phyloP scores from a whole-genome alignment of 257 asterid genomes.

The Nicotiana benthamiana region DNA sequence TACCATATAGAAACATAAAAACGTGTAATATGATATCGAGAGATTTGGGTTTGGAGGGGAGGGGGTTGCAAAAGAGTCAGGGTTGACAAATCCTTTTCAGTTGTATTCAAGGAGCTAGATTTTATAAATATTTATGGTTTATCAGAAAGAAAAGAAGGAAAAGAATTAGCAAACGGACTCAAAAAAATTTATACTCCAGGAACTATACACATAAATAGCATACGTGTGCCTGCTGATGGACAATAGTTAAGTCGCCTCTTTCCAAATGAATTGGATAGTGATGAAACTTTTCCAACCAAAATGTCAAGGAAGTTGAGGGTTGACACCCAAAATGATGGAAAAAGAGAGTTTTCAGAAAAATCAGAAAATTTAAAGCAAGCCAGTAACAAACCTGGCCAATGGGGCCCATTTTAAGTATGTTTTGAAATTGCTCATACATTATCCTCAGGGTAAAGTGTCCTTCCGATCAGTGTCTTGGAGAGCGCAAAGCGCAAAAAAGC shows the following conservation, averaged over 20 bases:
- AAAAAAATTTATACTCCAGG: background rate
- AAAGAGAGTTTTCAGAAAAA: background rate
- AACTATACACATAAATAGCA: background rate
- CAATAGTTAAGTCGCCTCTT: background rate
- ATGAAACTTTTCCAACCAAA: background rate
- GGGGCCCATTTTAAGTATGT: constrained; percentile 86
- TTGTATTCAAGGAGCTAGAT: background rate
- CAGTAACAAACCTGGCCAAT: constrained; percentile 68
- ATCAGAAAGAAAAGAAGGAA: background rate
- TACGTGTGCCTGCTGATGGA: background rate
- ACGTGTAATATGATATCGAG: background rate
- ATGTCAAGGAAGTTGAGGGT: background rate
- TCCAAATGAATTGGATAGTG: background rate
- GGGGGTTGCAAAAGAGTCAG: background rate
- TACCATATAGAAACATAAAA: background rate
- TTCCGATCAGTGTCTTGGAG: no score
- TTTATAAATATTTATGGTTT: background rate
- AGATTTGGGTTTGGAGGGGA: no score
- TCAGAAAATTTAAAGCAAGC: background rate
- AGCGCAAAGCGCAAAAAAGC: no score
- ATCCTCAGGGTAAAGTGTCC: constrained; percentile 85
- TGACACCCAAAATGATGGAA: background rate
- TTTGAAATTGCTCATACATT: constrained; percentile 90
- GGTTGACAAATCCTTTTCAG: background rate
- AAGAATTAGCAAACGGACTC: background rate